A percentile compares a stretch with the other conserved stretches of the same genome.
Conservation (phyloP, 2,329 filamentous ascomycete species). For the Colletotrichum spinosum region DNA sequence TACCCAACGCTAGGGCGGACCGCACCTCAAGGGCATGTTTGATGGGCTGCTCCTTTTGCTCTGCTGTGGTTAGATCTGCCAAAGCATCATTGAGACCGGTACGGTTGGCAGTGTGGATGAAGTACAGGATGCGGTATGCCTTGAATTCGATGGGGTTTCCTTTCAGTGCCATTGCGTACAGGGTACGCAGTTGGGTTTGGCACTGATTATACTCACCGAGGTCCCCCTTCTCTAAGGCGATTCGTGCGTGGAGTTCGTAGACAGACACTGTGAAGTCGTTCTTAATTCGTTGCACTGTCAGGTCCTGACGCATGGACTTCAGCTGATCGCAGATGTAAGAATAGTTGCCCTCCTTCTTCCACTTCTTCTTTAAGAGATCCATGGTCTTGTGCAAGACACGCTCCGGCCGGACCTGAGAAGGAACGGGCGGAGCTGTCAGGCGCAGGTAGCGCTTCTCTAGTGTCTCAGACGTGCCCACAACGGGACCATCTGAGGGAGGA, state of each 20-base stretch:
- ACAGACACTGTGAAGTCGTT: constrained; percentile 96
- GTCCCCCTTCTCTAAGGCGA: constrained; percentile 97
- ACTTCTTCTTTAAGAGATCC: constrained; percentile 92
- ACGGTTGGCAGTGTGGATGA: constrained; percentile 98
- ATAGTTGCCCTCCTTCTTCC: constrained; percentile 94
- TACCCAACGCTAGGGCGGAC: constrained; percentile 90
- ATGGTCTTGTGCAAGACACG: constrained; percentile 83
- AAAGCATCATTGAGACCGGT: constrained; percentile 98
- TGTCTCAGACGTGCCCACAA: constrained; percentile 85
- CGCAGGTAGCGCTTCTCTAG: constrained; percentile 96
- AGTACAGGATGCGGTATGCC: constrained; percentile 99
- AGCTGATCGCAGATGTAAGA: constrained; percentile 99
- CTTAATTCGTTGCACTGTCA: constrained; percentile 97
- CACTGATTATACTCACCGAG: constrained; percentile 99
- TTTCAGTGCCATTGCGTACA: constrained; percentile 88
- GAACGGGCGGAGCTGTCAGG: constrained; percentile 88
- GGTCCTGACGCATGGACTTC: constrained; percentile 96
- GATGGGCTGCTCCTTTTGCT: constrained; percentile 86
- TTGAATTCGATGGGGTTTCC: constrained; percentile 96
- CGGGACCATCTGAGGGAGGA: constrained; percentile 72
- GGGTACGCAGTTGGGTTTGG: constrained; percentile 93
- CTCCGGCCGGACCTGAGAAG: constrained; percentile 89
- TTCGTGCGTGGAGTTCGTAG: constrained; percentile 97
- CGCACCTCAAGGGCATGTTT: constrained; percentile 93
- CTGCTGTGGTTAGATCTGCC: constrained; percentile 98